A percentile compares a stretch with the other conserved stretches of the same genome.
Evolutionary conservation across 352 stramenopile species (phyloP).

Genomic region (Phytophthora quininea): DNA sequence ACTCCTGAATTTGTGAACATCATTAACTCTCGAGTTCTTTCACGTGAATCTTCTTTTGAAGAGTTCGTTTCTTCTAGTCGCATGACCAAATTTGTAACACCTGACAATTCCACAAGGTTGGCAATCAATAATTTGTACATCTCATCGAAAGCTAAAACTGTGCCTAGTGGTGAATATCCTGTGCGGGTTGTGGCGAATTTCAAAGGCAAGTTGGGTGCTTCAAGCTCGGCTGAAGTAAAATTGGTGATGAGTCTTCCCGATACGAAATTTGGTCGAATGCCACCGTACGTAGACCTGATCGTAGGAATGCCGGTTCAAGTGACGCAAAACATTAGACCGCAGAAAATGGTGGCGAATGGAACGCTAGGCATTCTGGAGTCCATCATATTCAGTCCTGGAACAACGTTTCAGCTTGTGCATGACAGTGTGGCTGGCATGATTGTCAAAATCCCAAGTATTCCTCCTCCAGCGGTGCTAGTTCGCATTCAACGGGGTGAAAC

Average conservation of each 20-base stretch:
- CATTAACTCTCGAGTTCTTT: conserved; percentile 7
- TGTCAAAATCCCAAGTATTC: neutral
- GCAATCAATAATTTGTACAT: conserved; percentile 8
- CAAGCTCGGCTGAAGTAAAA: neutral
- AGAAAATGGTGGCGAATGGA: conserved; percentile 20
- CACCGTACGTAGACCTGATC: neutral
- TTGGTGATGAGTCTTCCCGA: conserved; percentile 2
- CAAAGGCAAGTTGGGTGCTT: neutral
- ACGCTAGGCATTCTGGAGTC: conserved; percentile 4
- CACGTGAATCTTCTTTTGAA: neutral
- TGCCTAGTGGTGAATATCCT: neutral
- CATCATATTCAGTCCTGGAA: conserved; percentile 7
- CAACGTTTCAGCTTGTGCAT: conserved; percentile 4
- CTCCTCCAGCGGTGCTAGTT: conserved; percentile 1
- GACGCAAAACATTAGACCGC: conserved; percentile 2
- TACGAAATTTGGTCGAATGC: conserved; percentile 14
- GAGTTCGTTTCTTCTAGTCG: neutral
- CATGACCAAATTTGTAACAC: neutral
- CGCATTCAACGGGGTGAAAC: neutral
- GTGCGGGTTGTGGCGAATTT: conserved; percentile 8
- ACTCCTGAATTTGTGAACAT: neutral
- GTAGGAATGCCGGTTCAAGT: conserved; percentile 12
- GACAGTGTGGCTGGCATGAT: conserved; percentile 6
- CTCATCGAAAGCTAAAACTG: neutral
- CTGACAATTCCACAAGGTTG: neutral